Base-by-base conservation (phyloP, 2,329 filamentous ascomycete species). In the Eurotiales sp. region DNA sequence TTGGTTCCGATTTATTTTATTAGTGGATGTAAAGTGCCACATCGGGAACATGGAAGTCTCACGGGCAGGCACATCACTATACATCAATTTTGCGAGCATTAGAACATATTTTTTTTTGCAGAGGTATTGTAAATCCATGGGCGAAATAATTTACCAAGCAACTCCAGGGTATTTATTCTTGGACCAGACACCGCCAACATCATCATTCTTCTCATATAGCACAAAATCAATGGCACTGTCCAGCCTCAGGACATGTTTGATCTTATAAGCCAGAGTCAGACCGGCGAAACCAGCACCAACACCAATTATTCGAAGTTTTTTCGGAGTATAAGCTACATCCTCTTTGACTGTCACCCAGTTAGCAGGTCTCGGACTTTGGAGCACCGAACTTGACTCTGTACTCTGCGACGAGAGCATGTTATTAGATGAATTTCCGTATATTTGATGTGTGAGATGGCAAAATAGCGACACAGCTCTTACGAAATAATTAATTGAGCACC, bases 251-350 rank as follows among this genome's bases (percentile, higher is more conserved):
- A 32, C 37, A 19, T 51, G 57, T 5, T 52, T 55, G 27, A 60
- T 50, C 23, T 56, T 41, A 29, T 58, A 52, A 10, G 51, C 56
- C 4, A 54, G 52, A 12, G 57, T 45, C 10, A 60, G 50, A 19
- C 59, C 56, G 19, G 55, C 51, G 8, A 58, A 32, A 19, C 58
- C 59, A 7, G 53, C 51, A 5, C 56, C 55, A 27, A 59, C 54
- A n/a, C 55, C 45, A 15, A 52, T 51, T n/a, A 58, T 39, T 19
- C 17, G 14, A 14, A 39, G 34, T 14, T 39, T 39, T 39, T 19
- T 15, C 5, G n/a, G 34, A 39, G 34, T 15, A 39, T 7, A 39
- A 5, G 34, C 34, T 4, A 14, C 14, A 7, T 39, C 34, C n/a
- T 39, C 34, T 19, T 39, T 39, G 34, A 39, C n/a, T 5, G 34